Percentiles rank a stretch among this genome's conserved stretches.
These are phyloP conservation scores for Leccinellum albellum DNA, from an alignment of 768 basidiomycete species.

Conservation along the genomic window DNA sequence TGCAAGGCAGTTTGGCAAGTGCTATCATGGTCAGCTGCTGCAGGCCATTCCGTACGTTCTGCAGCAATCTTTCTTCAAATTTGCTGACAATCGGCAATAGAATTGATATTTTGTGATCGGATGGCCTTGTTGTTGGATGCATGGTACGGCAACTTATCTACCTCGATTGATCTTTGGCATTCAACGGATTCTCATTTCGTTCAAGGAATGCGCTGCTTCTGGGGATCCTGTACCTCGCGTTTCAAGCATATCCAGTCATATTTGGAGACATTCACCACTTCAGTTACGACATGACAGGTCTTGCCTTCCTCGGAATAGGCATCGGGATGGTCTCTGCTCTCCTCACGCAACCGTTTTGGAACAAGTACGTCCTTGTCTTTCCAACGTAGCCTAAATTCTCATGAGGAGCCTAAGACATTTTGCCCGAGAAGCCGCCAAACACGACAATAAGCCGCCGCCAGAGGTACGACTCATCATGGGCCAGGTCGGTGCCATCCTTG, in stretches of 20 bases:
- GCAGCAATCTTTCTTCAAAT: not conserved
- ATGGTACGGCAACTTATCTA: conserved; percentile 45
- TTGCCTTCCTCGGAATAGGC: conserved; percentile 51
- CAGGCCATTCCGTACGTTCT: conserved; percentile 64
- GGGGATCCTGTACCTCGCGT: conserved; percentile 46
- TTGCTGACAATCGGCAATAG: conserved; percentile 29
- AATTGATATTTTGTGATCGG: conserved; percentile 60
- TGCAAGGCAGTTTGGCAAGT: conserved; percentile 39
- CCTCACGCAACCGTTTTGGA: conserved; percentile 45
- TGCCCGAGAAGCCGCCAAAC: conserved; percentile 32
- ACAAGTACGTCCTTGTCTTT: conserved; percentile 16
- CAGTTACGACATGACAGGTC: conserved; percentile 47
- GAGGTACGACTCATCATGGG: conserved; percentile 66
- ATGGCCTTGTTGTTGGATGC: conserved; percentile 72
- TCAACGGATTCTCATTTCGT: not conserved
- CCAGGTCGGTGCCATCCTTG: conserved; percentile 61
- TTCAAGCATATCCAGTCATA: conserved; percentile 57
- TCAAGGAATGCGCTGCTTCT: conserved; percentile 39
- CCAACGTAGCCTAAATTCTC: not conserved
- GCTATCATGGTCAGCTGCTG: conserved; percentile 59
- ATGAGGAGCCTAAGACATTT: conserved; percentile 32
- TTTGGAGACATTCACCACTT: conserved; percentile 48
- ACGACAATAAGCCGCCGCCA: conserved; percentile 52
- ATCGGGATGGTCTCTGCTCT: conserved; percentile 41
- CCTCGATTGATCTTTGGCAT: not conserved